Conservation (phyloP, 352 stramenopile species). For the Phytopythium vexans region DNA sequence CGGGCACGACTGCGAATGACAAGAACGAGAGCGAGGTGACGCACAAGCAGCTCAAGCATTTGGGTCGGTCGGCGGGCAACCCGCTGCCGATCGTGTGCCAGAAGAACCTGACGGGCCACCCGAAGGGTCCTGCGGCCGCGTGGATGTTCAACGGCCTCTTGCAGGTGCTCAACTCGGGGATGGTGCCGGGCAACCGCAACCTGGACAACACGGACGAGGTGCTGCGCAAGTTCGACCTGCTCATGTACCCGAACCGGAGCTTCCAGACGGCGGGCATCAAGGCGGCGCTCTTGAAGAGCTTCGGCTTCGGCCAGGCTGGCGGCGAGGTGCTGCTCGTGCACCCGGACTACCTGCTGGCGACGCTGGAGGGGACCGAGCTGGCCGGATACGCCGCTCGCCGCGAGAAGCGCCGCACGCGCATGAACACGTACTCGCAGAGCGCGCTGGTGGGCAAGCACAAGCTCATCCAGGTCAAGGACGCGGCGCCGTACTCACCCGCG, state of each 20-base stretch:
- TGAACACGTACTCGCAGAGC: constrained; percentile 78
- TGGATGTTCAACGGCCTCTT: constrained; percentile 85
- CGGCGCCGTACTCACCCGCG: constrained; percentile 72
- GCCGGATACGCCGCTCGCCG: constrained; percentile 55
- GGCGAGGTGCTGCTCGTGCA: constrained; percentile 76
- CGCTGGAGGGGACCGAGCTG: constrained; percentile 44
- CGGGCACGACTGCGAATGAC: constrained; percentile 81
- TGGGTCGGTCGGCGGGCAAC: constrained; percentile 75
- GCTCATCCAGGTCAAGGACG: constrained; percentile 80
- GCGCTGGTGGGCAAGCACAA: constrained; percentile 71
- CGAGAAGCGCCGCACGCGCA: constrained; percentile 55
- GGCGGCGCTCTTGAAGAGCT: constrained; percentile 80
- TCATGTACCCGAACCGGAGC: constrained; percentile 81
- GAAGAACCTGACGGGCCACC: constrained; percentile 81
- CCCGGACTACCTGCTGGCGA: constrained; percentile 66
- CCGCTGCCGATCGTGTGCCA: constrained; percentile 75
- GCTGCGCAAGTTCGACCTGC: constrained; percentile 69
- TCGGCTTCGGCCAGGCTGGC: constrained; percentile 79
- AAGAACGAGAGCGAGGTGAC: constrained; percentile 88
- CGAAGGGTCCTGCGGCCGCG: constrained; percentile 76
- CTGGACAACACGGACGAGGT: constrained; percentile 74
- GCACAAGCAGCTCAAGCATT: constrained; percentile 78
- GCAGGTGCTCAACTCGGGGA: constrained; percentile 70
- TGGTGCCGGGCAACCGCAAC: constrained; percentile 82
- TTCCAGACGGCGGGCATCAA: constrained; percentile 80